Conservation (phyloP, 495 filamentous ascomycete species). For the Daldinia grandis region DNA sequence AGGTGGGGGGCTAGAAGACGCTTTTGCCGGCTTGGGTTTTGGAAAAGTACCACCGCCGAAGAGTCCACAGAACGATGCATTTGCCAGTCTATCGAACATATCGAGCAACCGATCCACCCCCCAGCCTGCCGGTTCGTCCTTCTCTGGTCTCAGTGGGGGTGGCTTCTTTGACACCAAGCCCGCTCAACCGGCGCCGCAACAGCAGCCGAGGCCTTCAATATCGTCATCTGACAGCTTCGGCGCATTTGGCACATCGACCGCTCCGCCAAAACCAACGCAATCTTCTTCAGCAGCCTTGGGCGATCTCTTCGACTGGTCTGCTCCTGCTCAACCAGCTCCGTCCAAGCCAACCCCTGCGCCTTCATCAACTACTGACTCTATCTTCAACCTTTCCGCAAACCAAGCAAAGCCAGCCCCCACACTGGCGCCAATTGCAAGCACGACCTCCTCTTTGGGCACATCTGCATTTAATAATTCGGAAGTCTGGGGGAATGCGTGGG, state of each 20-base stretch:
- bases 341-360: conserved; percentile 53
- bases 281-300: conserved; percentile 62
- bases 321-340: conserved; percentile 59
- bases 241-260: conserved; percentile 61
- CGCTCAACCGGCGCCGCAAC: conserved; percentile 58
- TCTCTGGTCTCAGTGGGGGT: conserved; percentile 67
- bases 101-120: conserved; percentile 62
- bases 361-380: conserved; percentile 59
- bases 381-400: conserved; percentile 79
- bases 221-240: conserved; percentile 59
- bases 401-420: conserved; percentile 55
- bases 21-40: conserved; percentile 86
- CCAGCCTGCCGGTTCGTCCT: conserved; percentile 62
- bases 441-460: conserved; percentile 48
- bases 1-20: conserved; percentile 82
- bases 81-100: conserved; percentile 74
- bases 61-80: conserved; percentile 67
- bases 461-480: conserved; percentile 53
- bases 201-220: conserved; percentile 58
- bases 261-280: conserved; percentile 57
- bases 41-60: conserved; percentile 62
- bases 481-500: conserved; percentile 68
- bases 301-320: conserved; percentile 85
- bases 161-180: conserved; percentile 84
- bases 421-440: conserved; percentile 39